Base-by-base conservation (phyloP, 352 stramenopile species). In the Globisporangium parvum region DNA sequence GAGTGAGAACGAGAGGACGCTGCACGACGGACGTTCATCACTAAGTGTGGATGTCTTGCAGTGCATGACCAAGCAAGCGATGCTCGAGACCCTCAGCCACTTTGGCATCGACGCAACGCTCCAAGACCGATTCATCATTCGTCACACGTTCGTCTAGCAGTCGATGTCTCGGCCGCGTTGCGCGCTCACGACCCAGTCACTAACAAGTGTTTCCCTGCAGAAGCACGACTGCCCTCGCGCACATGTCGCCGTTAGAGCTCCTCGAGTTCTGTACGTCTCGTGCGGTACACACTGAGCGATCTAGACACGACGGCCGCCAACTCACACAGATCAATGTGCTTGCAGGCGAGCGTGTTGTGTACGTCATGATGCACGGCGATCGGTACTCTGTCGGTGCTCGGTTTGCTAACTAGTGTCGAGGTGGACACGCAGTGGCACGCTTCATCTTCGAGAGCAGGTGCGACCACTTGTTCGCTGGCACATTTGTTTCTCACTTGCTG, bases 81-180 rank as follows among this genome's bases (percentile, higher is more conserved):
- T 47, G 41, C 17, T 47, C n/a, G 41, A 53, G 47, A 53, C 17
- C 5, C 47, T 53, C 11, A 17, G 47, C n/a, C 9, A n/a, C 6
- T 17, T 47, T 20, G 28, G 51, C 24, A 28, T 56, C 37, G 51
- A 56, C 11, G 33, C 26, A 1, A 33, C 31, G 14, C 21, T 56
- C 3, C 39, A 28, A n/a, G 51, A 56, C 33, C 31, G 51, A 20
- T 56, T 56, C 33, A 28, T 56, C 39, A 45, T 56, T 50, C 51
- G 51, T 15, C 51, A 56, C 8, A 31, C 51, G 51, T 56, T 50
- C 51, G 51, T 24, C 15, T 17, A 21, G 17, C 8, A 18, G 14
- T 53, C 47, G 17, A 40, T 20, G 35, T 20, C 17, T 47, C 18
- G 39, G 23, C 33, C 31, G 8, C 31, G 31, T 12, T 37, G 6